Conservation (phyloP, 2,329 filamentous ascomycete genomes). For the Fusarium mangiferae region DNA sequence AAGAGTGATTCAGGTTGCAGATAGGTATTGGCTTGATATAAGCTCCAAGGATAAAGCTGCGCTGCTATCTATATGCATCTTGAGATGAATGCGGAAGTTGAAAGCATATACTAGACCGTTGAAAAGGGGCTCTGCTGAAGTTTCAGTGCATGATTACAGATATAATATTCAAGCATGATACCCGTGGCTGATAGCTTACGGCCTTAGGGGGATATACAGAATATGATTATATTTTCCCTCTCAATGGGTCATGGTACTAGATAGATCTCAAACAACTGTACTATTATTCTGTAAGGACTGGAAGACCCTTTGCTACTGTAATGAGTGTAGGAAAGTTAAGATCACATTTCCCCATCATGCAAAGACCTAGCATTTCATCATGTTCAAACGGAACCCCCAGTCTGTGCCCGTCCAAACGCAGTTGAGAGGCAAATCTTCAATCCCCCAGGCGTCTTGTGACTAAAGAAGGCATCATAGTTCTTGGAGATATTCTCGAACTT, state of each 20-base stretch:
- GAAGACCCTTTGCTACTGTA: accelerated
- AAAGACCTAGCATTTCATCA: no score
- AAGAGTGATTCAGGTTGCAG: accelerated
- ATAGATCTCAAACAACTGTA: not conserved
- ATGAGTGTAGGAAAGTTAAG: not conserved
- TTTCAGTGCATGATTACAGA: accelerated
- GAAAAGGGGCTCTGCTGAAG: not conserved
- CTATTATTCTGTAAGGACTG: not conserved
- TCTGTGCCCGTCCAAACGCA: not conserved
- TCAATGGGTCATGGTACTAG: not conserved
- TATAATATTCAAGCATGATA: not conserved
- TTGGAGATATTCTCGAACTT: not conserved
- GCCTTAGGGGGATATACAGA: accelerated
- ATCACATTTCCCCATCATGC: not conserved
- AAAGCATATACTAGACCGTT: not conserved
- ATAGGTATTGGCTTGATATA: not conserved
- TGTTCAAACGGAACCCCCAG: accelerated
- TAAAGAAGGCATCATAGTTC: not conserved
- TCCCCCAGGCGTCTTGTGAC: not conserved
- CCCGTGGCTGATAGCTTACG: accelerated
- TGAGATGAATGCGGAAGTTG: not conserved
- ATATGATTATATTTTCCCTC: not conserved
- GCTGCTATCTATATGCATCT: not conserved
- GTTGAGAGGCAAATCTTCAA: not conserved
- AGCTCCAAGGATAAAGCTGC: accelerated